phyloP scores from a whole-genome alignment of 345 rosid species.

The Rhodamnia rubescens region DNA sequence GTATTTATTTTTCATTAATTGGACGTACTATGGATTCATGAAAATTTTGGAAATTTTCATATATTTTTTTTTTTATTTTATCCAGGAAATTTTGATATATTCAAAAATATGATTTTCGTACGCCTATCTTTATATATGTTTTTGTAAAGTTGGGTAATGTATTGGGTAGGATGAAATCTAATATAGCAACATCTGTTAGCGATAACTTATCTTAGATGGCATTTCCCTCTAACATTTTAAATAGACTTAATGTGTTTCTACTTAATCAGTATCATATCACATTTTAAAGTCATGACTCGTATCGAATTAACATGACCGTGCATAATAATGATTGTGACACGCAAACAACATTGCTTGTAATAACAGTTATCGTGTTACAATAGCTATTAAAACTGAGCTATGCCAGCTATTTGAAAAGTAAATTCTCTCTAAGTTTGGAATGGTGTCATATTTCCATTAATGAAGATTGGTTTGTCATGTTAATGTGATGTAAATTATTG shows the following conservation, averaged over 20 bases:
- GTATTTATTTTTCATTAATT: too few relatives aligned
- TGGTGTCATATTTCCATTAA: background rate
- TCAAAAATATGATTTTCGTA: rapidly evolving
- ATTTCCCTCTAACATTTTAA: rapidly evolving
- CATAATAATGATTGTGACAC: background rate
- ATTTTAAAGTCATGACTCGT: background rate
- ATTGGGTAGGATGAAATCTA: background rate
- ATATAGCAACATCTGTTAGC: too few relatives aligned
- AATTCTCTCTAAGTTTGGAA: background rate
- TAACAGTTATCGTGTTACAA: background rate
- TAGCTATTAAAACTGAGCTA: background rate
- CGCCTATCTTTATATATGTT: rapidly evolving
- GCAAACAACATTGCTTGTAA: background rate
- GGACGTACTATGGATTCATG: background rate
- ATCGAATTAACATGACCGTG: background rate
- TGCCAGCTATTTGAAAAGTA: background rate
- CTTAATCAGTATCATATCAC: background rate
- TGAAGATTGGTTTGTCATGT: background rate
- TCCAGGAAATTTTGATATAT: background rate
- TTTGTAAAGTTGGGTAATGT: background rate
- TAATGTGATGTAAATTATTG: background rate
- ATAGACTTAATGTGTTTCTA: background rate
- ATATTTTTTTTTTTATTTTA: too few relatives aligned
- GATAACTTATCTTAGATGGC: background rate
- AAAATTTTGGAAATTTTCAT: too few relatives aligned